Base-by-base conservation (phyloP, 768 basidiomycete genomes). In the Pisolithus tinctorius region DNA sequence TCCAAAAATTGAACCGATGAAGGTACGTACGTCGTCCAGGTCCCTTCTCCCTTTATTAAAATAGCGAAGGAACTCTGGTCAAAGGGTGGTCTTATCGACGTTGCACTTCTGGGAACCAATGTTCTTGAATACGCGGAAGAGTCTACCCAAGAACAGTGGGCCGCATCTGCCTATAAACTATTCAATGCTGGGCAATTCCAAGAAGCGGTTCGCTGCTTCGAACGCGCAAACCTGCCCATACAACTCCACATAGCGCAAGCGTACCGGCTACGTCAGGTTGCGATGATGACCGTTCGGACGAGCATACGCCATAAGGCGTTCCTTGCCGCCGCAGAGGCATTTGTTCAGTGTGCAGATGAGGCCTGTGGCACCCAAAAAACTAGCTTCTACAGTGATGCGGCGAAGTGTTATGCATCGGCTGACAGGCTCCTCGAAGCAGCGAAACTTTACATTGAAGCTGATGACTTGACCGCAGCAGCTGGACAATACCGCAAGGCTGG, bases 31-130 rank as follows among this genome's bases (percentile, higher is more conserved):
- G 14, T 14, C 13, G 1, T 5, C 14, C 69, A 31, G 36, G 56
- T 56, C 61, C 17, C 48, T 69, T 47, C 71, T 59, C 4, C n/a
- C 62, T n/a, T 72, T 74, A 10, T 23, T 45, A 49, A 9, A 3
- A 29, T 47, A 86, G 14, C 9, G 13, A 46, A 86, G 84, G 84
- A 58, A 6, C 66, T 81, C 26, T 85, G 83, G 84, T 70, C 68
- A 0, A 64, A 65, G 0, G 68, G 65, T 23, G 58, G 67, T 49
- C 74, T 75, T 26, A 63, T 86, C 2, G 70, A 79, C 43, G 74
- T 72, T 27, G 77, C 74, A 47, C 70, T 71, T 1, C 74, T 80
- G 0, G 73, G 65, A 1, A 71, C 68, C 0, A 76, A 76, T 37
- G 71, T 78, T 36, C 80, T 80, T 1, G 73, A 69, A 9, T 69